Evolutionary conservation across 306 rosid genomes (phyloP).

Genomic region (Heteromeles arbutifolia): DNA sequence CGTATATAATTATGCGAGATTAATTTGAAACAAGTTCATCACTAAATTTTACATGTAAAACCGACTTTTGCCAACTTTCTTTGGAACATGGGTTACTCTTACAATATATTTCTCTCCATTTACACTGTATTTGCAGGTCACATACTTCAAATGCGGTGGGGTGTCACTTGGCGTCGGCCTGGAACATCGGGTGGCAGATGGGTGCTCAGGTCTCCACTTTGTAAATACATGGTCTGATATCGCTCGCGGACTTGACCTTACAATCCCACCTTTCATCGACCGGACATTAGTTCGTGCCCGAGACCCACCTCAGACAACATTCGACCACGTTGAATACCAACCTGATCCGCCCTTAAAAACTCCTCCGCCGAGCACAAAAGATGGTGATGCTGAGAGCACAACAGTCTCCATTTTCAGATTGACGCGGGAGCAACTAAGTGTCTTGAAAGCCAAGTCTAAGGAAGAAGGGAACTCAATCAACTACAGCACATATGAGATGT

Average conservation of each 20-base stretch:
- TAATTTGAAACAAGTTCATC: too few relatives aligned
- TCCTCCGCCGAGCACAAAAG: constrained; percentile 10
- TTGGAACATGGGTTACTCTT: too few relatives aligned
- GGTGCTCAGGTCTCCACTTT: constrained; percentile 75
- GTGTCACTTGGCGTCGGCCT: constrained; percentile 75
- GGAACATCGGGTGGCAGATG: constrained; percentile 78
- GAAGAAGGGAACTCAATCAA: constrained; percentile 38
- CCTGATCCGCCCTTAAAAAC: constrained; percentile 59
- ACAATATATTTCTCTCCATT: too few relatives aligned
- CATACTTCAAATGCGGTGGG: constrained; percentile 81
- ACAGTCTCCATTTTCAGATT: constrained; percentile 55
- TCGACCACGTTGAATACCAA: constrained; percentile 56
- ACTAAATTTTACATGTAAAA: too few relatives aligned
- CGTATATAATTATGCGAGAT: too few relatives aligned
- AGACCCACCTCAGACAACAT: constrained; percentile 65
- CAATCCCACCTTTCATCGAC: constrained; percentile 58
- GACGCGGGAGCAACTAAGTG: constrained; percentile 34
- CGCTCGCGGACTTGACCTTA: constrained; percentile 65
- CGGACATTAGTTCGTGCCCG: constrained; percentile 57
- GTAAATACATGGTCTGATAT: constrained; percentile 78
- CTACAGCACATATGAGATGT: constrained; percentile 55
- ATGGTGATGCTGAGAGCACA: constrained; percentile 9
- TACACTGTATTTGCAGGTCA: constrained; percentile 35
- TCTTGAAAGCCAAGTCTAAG: constrained; percentile 48
- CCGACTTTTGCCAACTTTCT: too few relatives aligned